Conservation (phyloP, 129 eudicot genomes). For the Solidago caesia region DNA sequence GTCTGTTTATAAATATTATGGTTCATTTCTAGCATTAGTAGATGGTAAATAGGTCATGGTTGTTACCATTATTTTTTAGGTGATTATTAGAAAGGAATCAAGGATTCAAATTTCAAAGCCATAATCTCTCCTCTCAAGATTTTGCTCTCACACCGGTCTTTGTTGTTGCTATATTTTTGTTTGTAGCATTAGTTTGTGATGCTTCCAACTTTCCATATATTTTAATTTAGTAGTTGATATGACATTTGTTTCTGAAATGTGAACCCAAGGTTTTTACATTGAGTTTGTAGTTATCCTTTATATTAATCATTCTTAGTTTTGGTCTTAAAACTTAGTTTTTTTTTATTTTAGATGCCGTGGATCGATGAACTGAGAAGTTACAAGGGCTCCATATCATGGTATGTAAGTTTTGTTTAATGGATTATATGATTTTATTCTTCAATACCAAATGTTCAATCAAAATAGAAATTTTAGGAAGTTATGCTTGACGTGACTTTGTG, state of each 20-base stretch:
- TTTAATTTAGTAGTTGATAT: neutral
- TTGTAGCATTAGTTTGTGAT: neutral
- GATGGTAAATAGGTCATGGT: too few relatives aligned
- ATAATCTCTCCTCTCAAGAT: too few relatives aligned
- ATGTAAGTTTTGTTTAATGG: constrained; percentile 14
- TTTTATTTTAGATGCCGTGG: constrained; percentile 78
- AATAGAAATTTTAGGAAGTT: neutral
- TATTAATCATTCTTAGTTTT: neutral
- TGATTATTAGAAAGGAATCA: too few relatives aligned
- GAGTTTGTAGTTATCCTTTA: neutral
- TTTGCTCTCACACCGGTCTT: neutral
- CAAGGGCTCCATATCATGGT: constrained; percentile 31
- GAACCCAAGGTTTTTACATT: neutral
- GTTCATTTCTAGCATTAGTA: too few relatives aligned
- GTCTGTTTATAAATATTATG: too few relatives aligned
- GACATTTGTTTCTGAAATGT: neutral
- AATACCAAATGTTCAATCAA: neutral
- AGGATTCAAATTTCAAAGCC: too few relatives aligned
- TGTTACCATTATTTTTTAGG: too few relatives aligned
- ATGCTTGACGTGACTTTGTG: neutral
- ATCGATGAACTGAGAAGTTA: constrained; percentile 68
- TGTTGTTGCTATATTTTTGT: neutral
- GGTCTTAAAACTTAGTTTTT: constrained; percentile 10
- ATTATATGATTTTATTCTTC: neutral
- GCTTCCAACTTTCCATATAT: neutral